A percentile compares a stretch with the other conserved stretches of the same genome.
Conservation (phyloP, 495 filamentous ascomycete genomes). For the Aspergillus asperescens region DNA sequence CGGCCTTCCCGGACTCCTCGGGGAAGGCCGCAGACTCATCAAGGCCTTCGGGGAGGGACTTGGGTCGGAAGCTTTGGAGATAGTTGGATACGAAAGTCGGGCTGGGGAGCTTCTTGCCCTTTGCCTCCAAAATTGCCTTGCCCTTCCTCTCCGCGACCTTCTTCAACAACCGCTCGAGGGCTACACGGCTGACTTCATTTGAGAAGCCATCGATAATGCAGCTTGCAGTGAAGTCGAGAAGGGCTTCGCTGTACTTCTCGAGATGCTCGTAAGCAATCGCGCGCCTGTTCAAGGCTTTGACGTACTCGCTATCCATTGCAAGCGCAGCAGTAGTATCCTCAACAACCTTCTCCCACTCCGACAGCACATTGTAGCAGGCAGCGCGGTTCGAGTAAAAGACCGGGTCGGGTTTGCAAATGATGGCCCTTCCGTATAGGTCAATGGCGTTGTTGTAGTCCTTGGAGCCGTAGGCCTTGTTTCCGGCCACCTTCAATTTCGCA, state of each 20-base stretch:
- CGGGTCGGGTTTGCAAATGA: constrained; percentile 93
- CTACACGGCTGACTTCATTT: constrained; percentile 79
- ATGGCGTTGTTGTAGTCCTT: constrained; percentile 92
- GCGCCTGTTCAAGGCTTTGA: constrained; percentile 94
- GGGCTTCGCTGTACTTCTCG: constrained; percentile 83
- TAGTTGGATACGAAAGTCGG: constrained; percentile 97
- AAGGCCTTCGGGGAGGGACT: constrained; percentile 71
- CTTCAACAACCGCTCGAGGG: constrained; percentile 90
- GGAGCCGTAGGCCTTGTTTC: constrained; percentile 90
- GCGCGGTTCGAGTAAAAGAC: constrained; percentile 99
- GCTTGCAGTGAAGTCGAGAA: constrained; percentile 95
- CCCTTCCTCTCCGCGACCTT: constrained; percentile 94
- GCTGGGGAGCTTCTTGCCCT: constrained; percentile 82
- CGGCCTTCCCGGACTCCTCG: constrained; percentile 76
- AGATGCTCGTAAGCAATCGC: constrained; percentile 95
- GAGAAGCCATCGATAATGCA: constrained; percentile 97
- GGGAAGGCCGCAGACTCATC: constrained; percentile 70
- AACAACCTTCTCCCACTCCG: constrained; percentile 90
- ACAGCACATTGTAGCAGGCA: constrained; percentile 90
- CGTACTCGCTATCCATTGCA: constrained; percentile 86
- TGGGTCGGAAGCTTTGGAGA: constrained; percentile 90
- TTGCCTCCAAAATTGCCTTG: constrained; percentile 72
- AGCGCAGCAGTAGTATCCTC: constrained; percentile 95
- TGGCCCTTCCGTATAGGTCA: constrained; percentile 88
- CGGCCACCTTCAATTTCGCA: constrained; percentile 84